phyloP scores from a whole-genome alignment of 176 grass and related monocot genomes.

The Musa beccarii region DNA sequence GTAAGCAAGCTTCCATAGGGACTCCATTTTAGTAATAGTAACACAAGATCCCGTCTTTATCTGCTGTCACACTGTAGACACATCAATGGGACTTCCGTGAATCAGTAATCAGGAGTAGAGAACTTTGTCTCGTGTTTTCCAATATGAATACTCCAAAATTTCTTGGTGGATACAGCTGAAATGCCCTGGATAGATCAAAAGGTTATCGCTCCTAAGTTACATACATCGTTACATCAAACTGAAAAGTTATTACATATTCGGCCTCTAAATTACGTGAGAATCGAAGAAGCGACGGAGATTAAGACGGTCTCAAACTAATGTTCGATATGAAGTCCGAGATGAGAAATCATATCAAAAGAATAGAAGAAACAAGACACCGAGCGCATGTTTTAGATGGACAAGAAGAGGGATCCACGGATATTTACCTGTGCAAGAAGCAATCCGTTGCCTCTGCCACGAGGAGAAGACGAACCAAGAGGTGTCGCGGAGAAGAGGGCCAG shows the following conservation, averaged over 20 bases:
- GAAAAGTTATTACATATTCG: not conserved
- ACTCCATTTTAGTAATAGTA: slow-evolving; percentile 43
- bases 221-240: not conserved
- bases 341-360: too few relatives aligned
- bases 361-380: not conserved
- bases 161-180: not conserved
- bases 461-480: not conserved
- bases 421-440: not conserved
- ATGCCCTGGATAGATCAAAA: not conserved
- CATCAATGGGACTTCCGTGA: not conserved
- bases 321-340: not conserved
- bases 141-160: too few relatives aligned
- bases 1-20: slow-evolving; percentile 67
- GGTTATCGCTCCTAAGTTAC: not conserved
- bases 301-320: not conserved
- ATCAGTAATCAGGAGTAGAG: not conserved
- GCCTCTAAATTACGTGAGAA: not conserved
- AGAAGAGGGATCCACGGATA: not conserved
- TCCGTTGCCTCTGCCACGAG: not conserved
- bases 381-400: not conserved
- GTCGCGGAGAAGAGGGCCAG: not conserved
- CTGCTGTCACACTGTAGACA: not conserved
- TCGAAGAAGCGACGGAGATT: not conserved
- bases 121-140: not conserved
- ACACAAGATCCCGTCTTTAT: not conserved